Evolutionary conservation across 345 rosid genomes (phyloP).

Genomic region (Moricandia moricandioides): DNA sequence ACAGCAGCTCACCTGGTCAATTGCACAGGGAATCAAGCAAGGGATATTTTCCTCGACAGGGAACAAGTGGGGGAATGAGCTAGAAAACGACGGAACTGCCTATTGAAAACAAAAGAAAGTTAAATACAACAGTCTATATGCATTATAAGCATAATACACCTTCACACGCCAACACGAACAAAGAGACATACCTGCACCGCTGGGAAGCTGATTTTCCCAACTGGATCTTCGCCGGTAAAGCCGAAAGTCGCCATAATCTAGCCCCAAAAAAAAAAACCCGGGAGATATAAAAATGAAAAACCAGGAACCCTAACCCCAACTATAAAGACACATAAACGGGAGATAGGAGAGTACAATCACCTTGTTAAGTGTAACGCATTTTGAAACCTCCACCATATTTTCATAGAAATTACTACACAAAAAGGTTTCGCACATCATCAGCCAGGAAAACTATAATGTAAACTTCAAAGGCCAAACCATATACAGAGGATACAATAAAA

Average conservation of each 20-base stretch:
- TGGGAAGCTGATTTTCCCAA: conserved; percentile 90
- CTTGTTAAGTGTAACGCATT: conserved; percentile 87
- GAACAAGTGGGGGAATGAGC: conserved; percentile 87
- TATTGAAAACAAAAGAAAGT: background rate
- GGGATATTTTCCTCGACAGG: conserved; percentile 58
- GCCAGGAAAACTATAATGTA: background rate
- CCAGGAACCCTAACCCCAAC: background rate
- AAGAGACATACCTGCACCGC: conserved; percentile 70
- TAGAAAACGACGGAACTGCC: conserved; percentile 96
- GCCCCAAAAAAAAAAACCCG: background rate
- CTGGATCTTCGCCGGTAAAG: conserved; percentile 88
- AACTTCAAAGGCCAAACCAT: background rate
- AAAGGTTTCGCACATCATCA: background rate
- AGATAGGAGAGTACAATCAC: conserved; percentile 28
- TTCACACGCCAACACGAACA: conserved; percentile 38
- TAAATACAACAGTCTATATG: background rate
- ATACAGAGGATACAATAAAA: too few species aligned
- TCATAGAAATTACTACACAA: conserved; percentile 69
- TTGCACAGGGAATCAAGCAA: conserved; percentile 94
- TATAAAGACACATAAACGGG: too few species aligned
- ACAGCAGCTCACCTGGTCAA: conserved; percentile 68
- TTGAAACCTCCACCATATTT: conserved; percentile 84
- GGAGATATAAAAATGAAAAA: conserved; percentile 2
- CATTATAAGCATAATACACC: conserved; percentile 39
- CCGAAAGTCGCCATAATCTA: conserved; percentile 85